Evolutionary conservation across 805 yeast genomes (phyloP).

Genomic region (Lipomyces sp.): DNA sequence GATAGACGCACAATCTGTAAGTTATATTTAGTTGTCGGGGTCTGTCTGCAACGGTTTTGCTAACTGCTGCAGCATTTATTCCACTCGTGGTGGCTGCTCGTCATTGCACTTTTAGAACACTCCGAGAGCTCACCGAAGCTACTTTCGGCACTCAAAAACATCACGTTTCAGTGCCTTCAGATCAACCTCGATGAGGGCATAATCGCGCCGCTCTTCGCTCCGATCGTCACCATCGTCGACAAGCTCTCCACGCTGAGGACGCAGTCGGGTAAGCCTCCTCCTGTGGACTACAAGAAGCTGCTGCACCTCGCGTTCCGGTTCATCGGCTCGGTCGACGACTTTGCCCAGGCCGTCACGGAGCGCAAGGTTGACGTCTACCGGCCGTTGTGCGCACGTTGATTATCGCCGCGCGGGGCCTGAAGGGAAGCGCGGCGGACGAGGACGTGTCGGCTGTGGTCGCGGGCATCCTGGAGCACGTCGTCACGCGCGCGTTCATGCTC

Average conservation of each 20-base stretch:
- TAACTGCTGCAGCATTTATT: slow-evolving; percentile 46
- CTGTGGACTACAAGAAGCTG: slow-evolving; percentile 37
- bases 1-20: slow-evolving; percentile 57
- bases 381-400: slow-evolving; percentile 32
- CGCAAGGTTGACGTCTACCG: slow-evolving; percentile 31
- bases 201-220: slow-evolving; percentile 47
- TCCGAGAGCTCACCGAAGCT: slow-evolving; percentile 36
- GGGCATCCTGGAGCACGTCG: slow-evolving; percentile 14
- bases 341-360: slow-evolving; percentile 44
- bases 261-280: not conserved
- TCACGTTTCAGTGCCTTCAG: slow-evolving; percentile 51
- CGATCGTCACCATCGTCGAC: slow-evolving; percentile 46
- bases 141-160: slow-evolving; percentile 26
- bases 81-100: slow-evolving; percentile 72
- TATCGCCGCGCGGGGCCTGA: slow-evolving; percentile 14
- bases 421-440: not conserved
- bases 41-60: not conserved
- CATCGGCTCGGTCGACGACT: slow-evolving; percentile 36
- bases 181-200: slow-evolving; percentile 52
- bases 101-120: slow-evolving; percentile 54
- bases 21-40: not conserved
- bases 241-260: slow-evolving; percentile 13
- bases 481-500: slow-evolving; percentile 15
- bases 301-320: slow-evolving; percentile 35
- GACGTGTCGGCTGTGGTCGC: slow-evolving; percentile 6